Percentiles rank a stretch among this genome's conserved stretches.
Evolutionary conservation across 352 stramenopile genomes (phyloP).

Genomic region (Pythium utonaiense): DNA sequence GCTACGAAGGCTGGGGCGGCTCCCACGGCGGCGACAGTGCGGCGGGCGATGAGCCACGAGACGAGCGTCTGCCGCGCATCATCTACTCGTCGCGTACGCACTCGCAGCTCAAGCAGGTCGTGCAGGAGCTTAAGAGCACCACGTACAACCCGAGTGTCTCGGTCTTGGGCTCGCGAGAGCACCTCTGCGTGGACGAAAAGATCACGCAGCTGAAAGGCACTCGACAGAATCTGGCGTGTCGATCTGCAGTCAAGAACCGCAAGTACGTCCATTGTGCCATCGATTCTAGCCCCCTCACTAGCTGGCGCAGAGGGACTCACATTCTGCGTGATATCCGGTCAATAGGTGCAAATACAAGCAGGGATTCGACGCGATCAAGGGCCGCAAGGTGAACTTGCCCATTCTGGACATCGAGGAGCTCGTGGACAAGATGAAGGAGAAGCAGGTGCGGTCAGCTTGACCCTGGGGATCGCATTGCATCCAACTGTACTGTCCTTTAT

Average conservation of each 20-base stretch:
- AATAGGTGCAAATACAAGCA: constrained; percentile 80
- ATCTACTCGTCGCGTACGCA: constrained; percentile 99
- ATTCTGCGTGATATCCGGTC: too few relatives aligned
- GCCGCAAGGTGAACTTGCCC: constrained; percentile 45
- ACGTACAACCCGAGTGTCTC: constrained; percentile 87
- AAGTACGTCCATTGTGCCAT: constrained; percentile 54
- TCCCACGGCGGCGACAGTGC: constrained; percentile 17
- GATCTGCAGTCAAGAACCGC: constrained; percentile 82
- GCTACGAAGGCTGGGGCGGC: constrained; percentile 45
- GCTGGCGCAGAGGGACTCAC: too few relatives aligned
- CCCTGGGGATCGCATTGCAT: too few relatives aligned
- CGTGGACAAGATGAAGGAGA: constrained; percentile 81
- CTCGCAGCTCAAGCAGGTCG: constrained; percentile 97
- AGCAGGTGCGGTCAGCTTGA: too few relatives aligned
- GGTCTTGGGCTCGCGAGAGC: constrained; percentile 94
- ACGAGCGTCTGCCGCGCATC: constrained; percentile 81
- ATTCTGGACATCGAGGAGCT: constrained; percentile 99
- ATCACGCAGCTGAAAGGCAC: constrained; percentile 82
- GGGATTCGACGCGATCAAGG: constrained; percentile 64
- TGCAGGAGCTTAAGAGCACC: constrained; percentile 95
- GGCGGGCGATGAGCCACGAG: constrained; percentile 23
- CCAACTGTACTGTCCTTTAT: too few relatives aligned
- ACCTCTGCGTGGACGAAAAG: constrained; percentile 97
- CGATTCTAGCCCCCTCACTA: too few relatives aligned
- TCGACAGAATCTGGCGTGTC: constrained; percentile 85